Percentiles rank a stretch among this genome's conserved stretches.
phyloP scores from a whole-genome alignment of 805 yeast genomes.

The Sugiyamaella americana region DNA sequence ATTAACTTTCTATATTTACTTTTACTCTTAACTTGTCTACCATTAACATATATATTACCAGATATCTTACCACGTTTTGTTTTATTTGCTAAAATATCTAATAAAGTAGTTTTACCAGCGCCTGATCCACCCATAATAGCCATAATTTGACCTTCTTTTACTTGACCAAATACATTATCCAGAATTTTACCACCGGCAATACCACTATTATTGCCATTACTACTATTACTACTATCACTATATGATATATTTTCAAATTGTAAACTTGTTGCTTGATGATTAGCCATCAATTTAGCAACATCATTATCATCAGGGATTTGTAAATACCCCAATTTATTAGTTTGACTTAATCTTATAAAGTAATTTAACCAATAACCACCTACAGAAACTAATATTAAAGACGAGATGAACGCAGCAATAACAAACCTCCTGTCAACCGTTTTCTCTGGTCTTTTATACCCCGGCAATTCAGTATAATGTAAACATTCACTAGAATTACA shows the following conservation, averaged over 20 bases:
- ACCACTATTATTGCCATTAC: constrained; percentile 47
- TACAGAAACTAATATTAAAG: constrained; percentile 16
- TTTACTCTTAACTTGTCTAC: constrained; percentile 29
- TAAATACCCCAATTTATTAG: constrained; percentile 17
- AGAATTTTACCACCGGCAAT: constrained; percentile 43
- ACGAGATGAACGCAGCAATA: constrained; percentile 22
- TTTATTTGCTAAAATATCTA: constrained; percentile 88
- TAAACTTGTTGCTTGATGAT: constrained; percentile 61
- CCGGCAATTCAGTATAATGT: constrained; percentile 90
- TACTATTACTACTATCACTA: constrained; percentile 39
- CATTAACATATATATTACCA: constrained; percentile 76
- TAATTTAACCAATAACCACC: constrained; percentile 13
- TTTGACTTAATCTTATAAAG: constrained; percentile 17
- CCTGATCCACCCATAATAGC: constrained; percentile 99
- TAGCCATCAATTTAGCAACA: constrained; percentile 44
- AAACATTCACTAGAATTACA: constrained; percentile 89
- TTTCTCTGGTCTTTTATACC: constrained; percentile 63
- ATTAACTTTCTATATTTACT: constrained; percentile 45
- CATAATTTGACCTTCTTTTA: constrained; percentile 78
- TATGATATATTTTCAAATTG: constrained; percentile 72
- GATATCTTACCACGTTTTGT: constrained; percentile 64
- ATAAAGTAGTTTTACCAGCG: constrained; percentile 92
- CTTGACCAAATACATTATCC: constrained; percentile 63
- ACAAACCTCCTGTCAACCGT: constrained; percentile 23
- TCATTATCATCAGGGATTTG: constrained; percentile 35